phyloP scores from a whole-genome alignment of 257 asterid genomes.

The Eucommia ulmoides region DNA sequence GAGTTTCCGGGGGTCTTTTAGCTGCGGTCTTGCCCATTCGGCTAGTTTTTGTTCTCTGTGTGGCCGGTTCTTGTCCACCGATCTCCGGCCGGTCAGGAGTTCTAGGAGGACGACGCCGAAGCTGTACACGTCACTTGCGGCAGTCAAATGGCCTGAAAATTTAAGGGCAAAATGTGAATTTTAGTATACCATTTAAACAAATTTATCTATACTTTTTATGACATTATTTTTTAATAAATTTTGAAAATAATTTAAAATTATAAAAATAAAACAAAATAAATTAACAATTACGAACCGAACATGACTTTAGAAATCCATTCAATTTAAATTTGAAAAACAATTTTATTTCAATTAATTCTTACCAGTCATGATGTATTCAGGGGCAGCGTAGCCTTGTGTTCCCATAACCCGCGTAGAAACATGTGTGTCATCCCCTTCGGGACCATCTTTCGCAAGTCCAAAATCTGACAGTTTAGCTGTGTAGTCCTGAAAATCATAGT shows the following conservation, averaged over 20 bases:
- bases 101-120: slow-evolving; percentile 75
- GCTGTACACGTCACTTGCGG: slow-evolving; percentile 87
- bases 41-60: slow-evolving; percentile 52
- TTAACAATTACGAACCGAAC: neutral
- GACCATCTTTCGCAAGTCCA: slow-evolving; percentile 88
- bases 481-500: slow-evolving; percentile 39
- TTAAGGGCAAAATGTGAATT: neutral
- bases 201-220: neutral
- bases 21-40: slow-evolving; percentile 68
- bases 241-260: too few species aligned
- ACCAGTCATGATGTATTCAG: slow-evolving; percentile 87
- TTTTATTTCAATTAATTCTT: too few species aligned
- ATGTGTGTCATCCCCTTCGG: slow-evolving; percentile 87
- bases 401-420: slow-evolving; percentile 95
- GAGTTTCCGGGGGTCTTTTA: slow-evolving; percentile 57
- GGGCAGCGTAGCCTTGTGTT: slow-evolving; percentile 89
- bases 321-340: neutral
- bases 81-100: slow-evolving; percentile 65
- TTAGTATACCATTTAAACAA: neutral
- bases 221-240: neutral
- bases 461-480: slow-evolving; percentile 83
- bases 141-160: slow-evolving; percentile 61
- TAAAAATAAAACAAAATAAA: neutral
- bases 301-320: neutral
- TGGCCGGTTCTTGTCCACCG: slow-evolving; percentile 63